Percentiles rank a stretch among this genome's conserved stretches.
Conservation (phyloP, 345 rosid genomes). For the Ceriops decandra region DNA sequence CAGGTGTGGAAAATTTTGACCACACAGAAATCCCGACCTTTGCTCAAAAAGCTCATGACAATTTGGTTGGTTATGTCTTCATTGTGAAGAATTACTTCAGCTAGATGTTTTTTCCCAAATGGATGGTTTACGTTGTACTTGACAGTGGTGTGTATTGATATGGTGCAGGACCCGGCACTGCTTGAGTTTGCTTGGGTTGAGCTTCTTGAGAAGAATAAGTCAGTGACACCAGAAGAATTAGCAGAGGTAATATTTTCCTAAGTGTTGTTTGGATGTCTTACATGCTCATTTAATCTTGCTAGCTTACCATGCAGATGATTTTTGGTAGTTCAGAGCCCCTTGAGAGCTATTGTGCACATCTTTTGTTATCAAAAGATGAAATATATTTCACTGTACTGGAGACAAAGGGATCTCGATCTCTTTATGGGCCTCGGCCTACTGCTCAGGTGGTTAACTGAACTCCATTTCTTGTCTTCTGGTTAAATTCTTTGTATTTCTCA, state of each 20-base stretch:
- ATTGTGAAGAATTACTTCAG: not conserved
- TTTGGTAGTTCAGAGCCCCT: slow-evolving; percentile 78
- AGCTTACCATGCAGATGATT: slow-evolving; percentile 60
- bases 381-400: slow-evolving; percentile 65
- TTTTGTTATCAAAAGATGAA: slow-evolving; percentile 80
- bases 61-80: slow-evolving; percentile 59
- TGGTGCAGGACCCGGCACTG: slow-evolving; percentile 66
- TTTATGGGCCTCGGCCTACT: slow-evolving; percentile 72
- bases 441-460: slow-evolving; percentile 45
- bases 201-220: slow-evolving; percentile 79
- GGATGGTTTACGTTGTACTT: slow-evolving; percentile 2
- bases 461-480: not conserved
- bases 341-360: slow-evolving; percentile 91
- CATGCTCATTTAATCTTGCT: slow-evolving; percentile 29
- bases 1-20: slow-evolving; percentile 74
- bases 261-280: slow-evolving; percentile 1
- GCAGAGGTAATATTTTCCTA: slow-evolving; percentile 65
- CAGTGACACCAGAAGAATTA: slow-evolving; percentile 77
- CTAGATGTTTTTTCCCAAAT: not conserved
- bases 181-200: slow-evolving; percentile 96
- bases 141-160: slow-evolving; percentile 3
- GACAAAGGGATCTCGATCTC: slow-evolving; percentile 59
- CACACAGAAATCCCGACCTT: slow-evolving; percentile 58
- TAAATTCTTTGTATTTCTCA: not conserved
- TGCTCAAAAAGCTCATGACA: slow-evolving; percentile 57